phyloP scores from a whole-genome alignment of 257 asterid species.

The Fraxinus anomala region DNA sequence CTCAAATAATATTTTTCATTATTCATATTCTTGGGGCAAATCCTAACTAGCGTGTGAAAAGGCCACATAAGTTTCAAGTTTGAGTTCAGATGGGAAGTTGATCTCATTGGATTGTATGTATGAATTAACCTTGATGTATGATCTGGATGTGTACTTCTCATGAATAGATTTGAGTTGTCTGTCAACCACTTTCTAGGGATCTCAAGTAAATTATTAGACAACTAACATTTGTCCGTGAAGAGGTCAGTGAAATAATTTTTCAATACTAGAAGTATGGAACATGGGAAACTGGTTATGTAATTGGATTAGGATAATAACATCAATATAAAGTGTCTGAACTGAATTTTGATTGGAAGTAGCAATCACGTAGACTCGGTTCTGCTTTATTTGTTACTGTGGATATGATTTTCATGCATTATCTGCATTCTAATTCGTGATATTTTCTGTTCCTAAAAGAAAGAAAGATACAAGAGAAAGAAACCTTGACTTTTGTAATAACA shows the following conservation, averaged over 20 bases:
- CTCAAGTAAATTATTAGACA: neutral
- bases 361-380: neutral
- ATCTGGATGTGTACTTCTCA: neutral
- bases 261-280: neutral
- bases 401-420: neutral
- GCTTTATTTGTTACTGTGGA: neutral
- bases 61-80: constrained; percentile 1
- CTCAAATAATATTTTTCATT: neutral
- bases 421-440: neutral
- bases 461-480: neutral
- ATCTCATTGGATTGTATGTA: neutral
- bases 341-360: neutral
- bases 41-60: neutral
- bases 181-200: constrained; percentile 1
- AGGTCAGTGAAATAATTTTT: neutral
- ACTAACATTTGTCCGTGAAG: neutral
- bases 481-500: neutral
- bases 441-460: neutral
- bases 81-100: constrained; percentile 5
- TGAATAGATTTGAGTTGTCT: neutral
- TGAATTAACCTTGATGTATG: neutral
- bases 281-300: neutral
- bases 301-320: neutral
- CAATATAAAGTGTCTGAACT: neutral
- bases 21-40: neutral